Evolutionary conservation across 192 early-diverging fungal genomes (phyloP).

Genomic region (Backusella tuberculispora): DNA sequence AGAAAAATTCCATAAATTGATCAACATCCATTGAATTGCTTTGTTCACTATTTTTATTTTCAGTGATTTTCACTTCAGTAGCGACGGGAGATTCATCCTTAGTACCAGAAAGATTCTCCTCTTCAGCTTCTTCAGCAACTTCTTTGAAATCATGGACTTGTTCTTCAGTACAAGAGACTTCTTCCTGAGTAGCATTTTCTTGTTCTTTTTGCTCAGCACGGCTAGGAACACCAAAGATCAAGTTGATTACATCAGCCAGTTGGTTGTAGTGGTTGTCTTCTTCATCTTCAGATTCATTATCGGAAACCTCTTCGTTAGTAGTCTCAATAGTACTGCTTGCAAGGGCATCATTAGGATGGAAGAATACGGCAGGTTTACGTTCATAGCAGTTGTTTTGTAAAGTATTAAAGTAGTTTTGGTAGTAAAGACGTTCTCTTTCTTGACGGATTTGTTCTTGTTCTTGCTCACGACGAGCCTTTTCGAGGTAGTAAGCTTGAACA

Average conservation of each 20-base stretch:
- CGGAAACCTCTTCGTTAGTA: neutral
- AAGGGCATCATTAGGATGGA: slow-evolving; percentile 12
- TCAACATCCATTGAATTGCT: neutral
- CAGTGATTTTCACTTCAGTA: no score
- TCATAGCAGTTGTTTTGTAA: neutral
- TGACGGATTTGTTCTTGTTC: neutral
- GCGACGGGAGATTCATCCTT: neutral
- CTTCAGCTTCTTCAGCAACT: neutral
- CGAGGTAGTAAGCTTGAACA: neutral
- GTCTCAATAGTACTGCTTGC: no score
- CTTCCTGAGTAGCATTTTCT: neutral
- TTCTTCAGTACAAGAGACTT: neutral
- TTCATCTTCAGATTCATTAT: slow-evolving; percentile 6
- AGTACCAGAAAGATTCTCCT: neutral
- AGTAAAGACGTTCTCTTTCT: slow-evolving; percentile 9
- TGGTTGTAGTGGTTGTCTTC: neutral
- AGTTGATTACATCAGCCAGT: neutral
- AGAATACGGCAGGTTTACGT: neutral
- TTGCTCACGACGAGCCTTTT: neutral
- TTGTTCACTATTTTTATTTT: neutral
- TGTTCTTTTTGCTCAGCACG: neutral
- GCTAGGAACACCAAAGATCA: neutral
- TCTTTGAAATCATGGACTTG: neutral
- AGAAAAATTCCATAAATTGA: slow-evolving; percentile 5
- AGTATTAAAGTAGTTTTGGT: neutral